Evolutionary conservation across 2,329 filamentous ascomycete species (phyloP), one percentile per base, ranked within the genome.

Genomic region (Alternaria sp.): DNA sequence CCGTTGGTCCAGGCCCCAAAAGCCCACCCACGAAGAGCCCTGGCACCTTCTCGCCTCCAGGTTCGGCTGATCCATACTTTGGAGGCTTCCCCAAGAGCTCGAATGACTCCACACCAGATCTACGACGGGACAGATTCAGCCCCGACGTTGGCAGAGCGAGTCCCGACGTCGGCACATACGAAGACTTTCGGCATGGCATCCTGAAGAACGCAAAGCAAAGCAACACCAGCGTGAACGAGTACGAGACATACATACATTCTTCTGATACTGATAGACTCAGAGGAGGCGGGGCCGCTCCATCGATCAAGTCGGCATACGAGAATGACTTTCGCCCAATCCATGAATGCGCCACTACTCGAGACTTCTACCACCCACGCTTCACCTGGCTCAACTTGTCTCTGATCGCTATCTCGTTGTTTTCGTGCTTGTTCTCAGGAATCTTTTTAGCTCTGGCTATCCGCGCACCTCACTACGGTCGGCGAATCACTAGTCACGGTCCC

Each of bases 401-500:
- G 11, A 60, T 82, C 7, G 48, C 75, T 2, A 72, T 82, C 5
- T 87, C 86, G 0, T 51, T 90, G 1, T 89, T 89, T 66, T 89
- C 88, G 0, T 90, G 88, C 0, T 62, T 84, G 2, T 80, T 89
- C 53, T 89, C 87, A n/a, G 84, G 82, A 0, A 76, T 90, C n/a
- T 92, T 88, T 80, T 78, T 93, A 1, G 77, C 83, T 1, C 80
- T 89, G 4, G 87, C 89, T 0, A 76, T 90, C 10, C 70, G 80
- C 1, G 87, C 87, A 57, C 89, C 89, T 0, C 79, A 84, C 61
- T 93, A 86, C 76, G 87, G 88, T 8, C 79, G 78, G 8, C 73
- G 66, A 2, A 87, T 93, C 42, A 81, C 82, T 11, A 82, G 80
- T 5, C 78, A 83, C 11, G 81, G 83, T 7, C 57, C 53, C 2